A percentile compares a stretch with the other conserved stretches of the same genome.
Evolutionary conservation across 371 early-diverging fungal genomes (phyloP).

Genomic region (Mucor velutinosus): DNA sequence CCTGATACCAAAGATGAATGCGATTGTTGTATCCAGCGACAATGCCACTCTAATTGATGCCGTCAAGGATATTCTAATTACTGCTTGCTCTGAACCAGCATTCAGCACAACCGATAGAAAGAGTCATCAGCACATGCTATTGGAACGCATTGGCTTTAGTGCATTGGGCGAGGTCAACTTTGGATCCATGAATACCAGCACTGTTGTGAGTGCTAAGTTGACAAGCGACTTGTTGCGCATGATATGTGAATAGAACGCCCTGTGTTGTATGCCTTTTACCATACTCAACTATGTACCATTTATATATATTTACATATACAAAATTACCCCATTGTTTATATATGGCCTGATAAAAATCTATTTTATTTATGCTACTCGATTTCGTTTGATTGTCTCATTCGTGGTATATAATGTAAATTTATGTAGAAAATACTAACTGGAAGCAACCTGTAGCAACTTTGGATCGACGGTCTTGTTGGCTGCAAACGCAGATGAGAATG

Average conservation of each 20-base stretch:
- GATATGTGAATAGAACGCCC: slow-evolving; percentile 19
- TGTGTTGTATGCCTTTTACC: too few relatives aligned
- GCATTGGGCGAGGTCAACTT: slow-evolving; percentile 32
- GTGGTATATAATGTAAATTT: too few relatives aligned
- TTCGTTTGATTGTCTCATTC: too few relatives aligned
- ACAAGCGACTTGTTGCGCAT: slow-evolving; percentile 21
- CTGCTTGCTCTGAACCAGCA: slow-evolving; percentile 65
- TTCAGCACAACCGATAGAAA: slow-evolving; percentile 32
- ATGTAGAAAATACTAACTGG: too few relatives aligned
- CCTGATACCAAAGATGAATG: slow-evolving; percentile 54
- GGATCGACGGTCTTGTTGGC: background rate
- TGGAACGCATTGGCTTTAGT: slow-evolving; percentile 56
- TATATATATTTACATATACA: background rate
- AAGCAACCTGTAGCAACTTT: background rate
- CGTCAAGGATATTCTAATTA: slow-evolving; percentile 67
- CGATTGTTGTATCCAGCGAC: slow-evolving; percentile 49
- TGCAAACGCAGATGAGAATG: slow-evolving; percentile 22
- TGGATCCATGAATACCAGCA: slow-evolving; percentile 12
- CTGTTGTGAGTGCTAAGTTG: slow-evolving; percentile 8
- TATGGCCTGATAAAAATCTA: background rate
- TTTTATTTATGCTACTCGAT: background rate
- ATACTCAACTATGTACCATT: background rate
- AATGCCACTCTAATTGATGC: slow-evolving; percentile 46
- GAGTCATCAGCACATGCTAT: slow-evolving; percentile 38
- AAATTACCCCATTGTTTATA: background rate